These are phyloP conservation scores for Laburnicola sp. DNA, from an alignment of 2,329 filamentous ascomycete species.

Conservation along the genomic window DNA sequence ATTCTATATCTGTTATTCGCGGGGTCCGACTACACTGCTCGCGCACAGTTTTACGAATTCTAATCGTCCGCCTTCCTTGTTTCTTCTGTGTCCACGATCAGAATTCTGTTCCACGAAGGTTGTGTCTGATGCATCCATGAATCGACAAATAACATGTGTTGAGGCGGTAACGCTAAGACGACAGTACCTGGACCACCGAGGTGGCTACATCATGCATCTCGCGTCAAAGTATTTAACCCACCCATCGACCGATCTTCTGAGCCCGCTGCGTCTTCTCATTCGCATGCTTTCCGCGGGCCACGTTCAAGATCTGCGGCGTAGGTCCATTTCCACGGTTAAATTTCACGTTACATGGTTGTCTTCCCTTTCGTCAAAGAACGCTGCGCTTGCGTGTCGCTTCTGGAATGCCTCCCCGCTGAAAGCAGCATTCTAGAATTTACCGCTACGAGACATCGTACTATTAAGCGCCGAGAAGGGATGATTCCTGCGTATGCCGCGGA, in stretches of 20 bases:
- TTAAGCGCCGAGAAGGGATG: not conserved
- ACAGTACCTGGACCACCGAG: not conserved
- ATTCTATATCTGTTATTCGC: no score
- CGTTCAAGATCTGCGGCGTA: not conserved
- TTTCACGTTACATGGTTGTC: not conserved
- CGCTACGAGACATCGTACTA: not conserved
- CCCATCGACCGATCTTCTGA: not conserved
- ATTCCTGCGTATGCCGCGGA: not conserved
- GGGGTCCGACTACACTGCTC: no score
- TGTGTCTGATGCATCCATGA: no score
- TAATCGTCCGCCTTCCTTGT: no score
- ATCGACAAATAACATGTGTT: no score
- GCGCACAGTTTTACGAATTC: no score
- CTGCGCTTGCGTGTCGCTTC: constrained; percentile 3
- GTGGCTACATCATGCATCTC: not conserved
- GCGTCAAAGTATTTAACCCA: not conserved
- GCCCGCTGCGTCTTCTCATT: not conserved
- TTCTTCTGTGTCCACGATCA: no score
- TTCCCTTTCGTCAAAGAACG: not conserved
- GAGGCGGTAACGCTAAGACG: not conserved
- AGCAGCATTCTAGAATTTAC: not conserved
- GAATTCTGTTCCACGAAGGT: no score
- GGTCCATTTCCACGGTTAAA: not conserved
- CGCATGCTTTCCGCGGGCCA: not conserved
- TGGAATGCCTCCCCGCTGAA: constrained; percentile 4